phyloP scores from a whole-genome alignment of 495 filamentous ascomycete species.

The Podospora sp. region DNA sequence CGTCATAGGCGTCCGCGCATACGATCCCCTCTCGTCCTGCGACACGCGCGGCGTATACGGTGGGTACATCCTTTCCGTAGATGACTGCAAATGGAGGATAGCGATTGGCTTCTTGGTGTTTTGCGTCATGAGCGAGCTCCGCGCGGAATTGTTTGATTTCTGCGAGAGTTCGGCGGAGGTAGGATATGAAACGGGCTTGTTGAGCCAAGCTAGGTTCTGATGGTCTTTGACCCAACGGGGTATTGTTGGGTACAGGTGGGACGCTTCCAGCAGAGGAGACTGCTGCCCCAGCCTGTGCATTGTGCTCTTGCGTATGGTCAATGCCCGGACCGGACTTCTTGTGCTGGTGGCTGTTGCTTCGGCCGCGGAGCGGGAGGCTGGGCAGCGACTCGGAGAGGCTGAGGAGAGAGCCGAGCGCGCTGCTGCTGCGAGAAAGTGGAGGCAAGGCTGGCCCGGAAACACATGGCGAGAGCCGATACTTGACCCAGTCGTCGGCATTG shows the following conservation, averaged over 20 bases:
- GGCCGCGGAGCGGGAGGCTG: constrained; percentile 34
- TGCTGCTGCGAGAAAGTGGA: constrained; percentile 37
- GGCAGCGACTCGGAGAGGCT: constrained; percentile 41
- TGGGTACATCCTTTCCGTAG: constrained; percentile 85
- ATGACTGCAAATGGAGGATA: constrained; percentile 87
- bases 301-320: not conserved
- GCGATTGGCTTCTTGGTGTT: constrained; percentile 61
- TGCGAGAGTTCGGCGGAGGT: constrained; percentile 76
- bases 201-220: constrained; percentile 23
- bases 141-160: constrained; percentile 72
- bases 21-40: constrained; percentile 64
- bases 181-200: constrained; percentile 55
- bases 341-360: constrained; percentile 34
- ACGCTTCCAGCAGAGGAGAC: constrained; percentile 39
- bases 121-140: constrained; percentile 63
- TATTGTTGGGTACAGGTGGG: constrained; percentile 35
- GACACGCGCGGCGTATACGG: constrained; percentile 78
- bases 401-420: constrained; percentile 42
- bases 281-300: constrained; percentile 28
- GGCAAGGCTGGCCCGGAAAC: constrained; percentile 63
- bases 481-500: constrained; percentile 74
- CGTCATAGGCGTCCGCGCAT: constrained; percentile 79
- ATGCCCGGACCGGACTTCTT: not conserved
- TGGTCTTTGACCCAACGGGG: not conserved
- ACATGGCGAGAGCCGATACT: constrained; percentile 78